Conservation (phyloP, 148 eudicot genomes). For the Spergularia bocconei region DNA sequence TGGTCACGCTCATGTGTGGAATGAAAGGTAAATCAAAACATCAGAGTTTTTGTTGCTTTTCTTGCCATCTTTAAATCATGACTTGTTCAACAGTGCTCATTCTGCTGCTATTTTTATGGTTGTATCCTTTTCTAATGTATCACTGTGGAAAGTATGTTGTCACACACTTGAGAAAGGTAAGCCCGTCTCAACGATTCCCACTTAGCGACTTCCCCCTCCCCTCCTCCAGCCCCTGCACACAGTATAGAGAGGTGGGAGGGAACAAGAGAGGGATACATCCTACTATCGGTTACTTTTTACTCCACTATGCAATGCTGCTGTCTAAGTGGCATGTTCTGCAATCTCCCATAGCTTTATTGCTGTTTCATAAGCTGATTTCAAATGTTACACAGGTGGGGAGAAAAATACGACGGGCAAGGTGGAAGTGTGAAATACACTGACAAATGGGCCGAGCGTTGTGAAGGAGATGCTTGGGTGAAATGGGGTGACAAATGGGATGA, state of each 20-base stretch:
- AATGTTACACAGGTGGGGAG: slow-evolving; percentile 77
- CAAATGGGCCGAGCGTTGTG: slow-evolving; percentile 92
- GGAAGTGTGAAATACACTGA: slow-evolving; percentile 87
- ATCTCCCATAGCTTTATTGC: background rate
- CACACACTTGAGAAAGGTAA: background rate
- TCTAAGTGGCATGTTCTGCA: no score
- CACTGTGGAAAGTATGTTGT: background rate
- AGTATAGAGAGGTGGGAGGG: no score
- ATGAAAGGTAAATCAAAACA: slow-evolving; percentile 59
- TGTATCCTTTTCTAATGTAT: no score
- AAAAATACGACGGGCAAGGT: slow-evolving; percentile 76
- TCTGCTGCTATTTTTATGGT: background rate
- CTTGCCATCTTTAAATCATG: background rate
- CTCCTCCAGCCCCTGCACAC: no score
- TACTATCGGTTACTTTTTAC: no score
- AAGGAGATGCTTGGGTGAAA: slow-evolving; percentile 81
- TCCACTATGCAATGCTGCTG: no score
- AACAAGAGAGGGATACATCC: no score
- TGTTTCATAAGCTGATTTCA: background rate
- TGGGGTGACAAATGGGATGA: slow-evolving; percentile 99
- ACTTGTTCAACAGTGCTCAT: background rate
- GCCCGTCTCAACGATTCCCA: no score
- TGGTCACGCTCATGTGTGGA: slow-evolving; percentile 98
- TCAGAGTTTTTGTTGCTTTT: background rate
- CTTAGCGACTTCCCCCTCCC: no score